Conservation (phyloP, 2,329 filamentous ascomycete species). For the Xylariaceae sp. region DNA sequence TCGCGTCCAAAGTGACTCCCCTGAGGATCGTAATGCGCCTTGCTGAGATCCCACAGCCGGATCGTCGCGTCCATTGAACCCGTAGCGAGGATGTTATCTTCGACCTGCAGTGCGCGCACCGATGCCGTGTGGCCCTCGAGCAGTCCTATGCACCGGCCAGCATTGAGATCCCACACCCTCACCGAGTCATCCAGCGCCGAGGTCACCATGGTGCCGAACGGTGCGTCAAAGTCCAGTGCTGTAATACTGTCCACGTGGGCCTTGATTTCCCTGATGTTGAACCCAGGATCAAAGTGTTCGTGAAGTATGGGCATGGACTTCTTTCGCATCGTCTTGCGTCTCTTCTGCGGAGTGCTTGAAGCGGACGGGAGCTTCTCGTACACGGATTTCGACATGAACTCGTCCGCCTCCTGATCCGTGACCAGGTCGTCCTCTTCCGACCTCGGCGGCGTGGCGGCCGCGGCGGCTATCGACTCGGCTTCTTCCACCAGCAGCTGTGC, state of each 20-base stretch:
- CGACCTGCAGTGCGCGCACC: conserved; percentile 83
- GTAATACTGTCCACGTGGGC: conserved; percentile 86
- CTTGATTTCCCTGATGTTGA: conserved; percentile 77
- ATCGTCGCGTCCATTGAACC: conserved; percentile 94
- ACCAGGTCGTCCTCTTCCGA: conserved; percentile 45
- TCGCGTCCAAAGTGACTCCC: conserved; percentile 53
- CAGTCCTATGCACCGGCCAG: conserved; percentile 82
- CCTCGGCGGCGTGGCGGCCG: conserved; percentile 42
- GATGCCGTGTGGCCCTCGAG: conserved; percentile 93
- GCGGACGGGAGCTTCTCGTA: conserved; percentile 78
- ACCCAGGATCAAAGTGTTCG: conserved; percentile 88
- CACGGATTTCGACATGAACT: conserved; percentile 96
- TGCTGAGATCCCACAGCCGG: conserved; percentile 87
- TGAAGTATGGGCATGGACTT: conserved; percentile 93
- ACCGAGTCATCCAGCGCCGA: conserved; percentile 90
- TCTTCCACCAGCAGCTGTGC: conserved; percentile 53
- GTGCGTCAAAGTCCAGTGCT: conserved; percentile 91
- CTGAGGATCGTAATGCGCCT: conserved; percentile 72
- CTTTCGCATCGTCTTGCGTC: conserved; percentile 54
- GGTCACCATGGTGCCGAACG: conserved; percentile 90
- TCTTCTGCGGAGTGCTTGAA: conserved; percentile 42
- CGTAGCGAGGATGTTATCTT: conserved; percentile 91
- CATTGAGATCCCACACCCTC: conserved; percentile 92
- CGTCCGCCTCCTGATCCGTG: conserved; percentile 43
- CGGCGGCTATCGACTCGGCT: conserved; percentile 46